These are phyloP conservation scores for Termitomyces sp. DNA, from an alignment of 768 basidiomycete species.

Conservation along the genomic window DNA sequence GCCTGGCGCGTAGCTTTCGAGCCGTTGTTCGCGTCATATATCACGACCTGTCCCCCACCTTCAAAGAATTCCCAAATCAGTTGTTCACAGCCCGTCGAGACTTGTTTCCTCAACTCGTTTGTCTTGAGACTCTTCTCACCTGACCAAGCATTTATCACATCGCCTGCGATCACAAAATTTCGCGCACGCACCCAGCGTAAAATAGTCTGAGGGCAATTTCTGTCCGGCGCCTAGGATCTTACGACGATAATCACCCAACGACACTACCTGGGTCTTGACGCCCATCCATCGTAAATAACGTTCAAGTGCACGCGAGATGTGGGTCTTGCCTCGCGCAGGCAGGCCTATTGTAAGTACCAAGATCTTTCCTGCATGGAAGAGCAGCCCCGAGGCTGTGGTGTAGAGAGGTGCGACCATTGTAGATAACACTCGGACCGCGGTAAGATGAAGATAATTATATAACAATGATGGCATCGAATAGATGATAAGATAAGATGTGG, in stretches of 20 bases:
- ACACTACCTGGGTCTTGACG: constrained; percentile 92
- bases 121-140: constrained; percentile 83
- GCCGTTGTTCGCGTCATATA: constrained; percentile 98
- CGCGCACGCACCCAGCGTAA: constrained; percentile 57
- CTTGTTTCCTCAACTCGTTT: constrained; percentile 62
- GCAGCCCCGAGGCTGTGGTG: constrained; percentile 81
- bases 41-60: constrained; percentile 88
- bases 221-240: constrained; percentile 86
- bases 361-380: constrained; percentile 94
- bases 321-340: constrained; percentile 93
- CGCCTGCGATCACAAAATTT: neutral
- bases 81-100: constrained; percentile 82
- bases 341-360: constrained; percentile 89
- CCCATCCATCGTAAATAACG: constrained; percentile 99
- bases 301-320: constrained; percentile 91
- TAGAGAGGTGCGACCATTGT: constrained; percentile 92
- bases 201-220: constrained; percentile 89
- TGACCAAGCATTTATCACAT: constrained; percentile 17
- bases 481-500: constrained; percentile 7
- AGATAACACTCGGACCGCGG: neutral
- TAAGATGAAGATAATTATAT: neutral
- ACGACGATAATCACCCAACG: constrained; percentile 90
- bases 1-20: constrained; percentile 57
- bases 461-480: neutral
- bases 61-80: constrained; percentile 86